Conservation (phyloP, 768 basidiomycete genomes). For the Suillus weaverae region DNA sequence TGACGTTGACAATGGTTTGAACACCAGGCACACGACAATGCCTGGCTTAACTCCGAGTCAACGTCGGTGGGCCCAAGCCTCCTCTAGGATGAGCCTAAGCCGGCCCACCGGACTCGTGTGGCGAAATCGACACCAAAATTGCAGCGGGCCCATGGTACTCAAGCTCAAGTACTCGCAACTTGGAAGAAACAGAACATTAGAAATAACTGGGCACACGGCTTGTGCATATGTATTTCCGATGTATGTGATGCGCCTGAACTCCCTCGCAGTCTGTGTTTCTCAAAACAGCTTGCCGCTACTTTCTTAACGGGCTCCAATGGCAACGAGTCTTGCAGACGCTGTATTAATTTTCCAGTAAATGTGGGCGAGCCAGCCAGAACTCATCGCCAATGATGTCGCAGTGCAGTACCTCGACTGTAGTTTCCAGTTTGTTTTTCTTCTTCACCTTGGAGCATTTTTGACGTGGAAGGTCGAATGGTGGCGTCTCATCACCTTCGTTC, state of each 20-base stretch:
- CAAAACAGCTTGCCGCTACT: neutral
- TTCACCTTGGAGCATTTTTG: conserved; percentile 19
- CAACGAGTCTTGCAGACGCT: neutral
- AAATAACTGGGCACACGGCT: neutral
- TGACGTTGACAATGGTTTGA: neutral
- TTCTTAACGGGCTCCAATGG: neutral
- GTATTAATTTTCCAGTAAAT: conserved; percentile 46
- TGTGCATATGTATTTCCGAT: too few species aligned
- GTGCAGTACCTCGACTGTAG: conserved; percentile 61
- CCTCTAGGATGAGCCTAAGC: neutral
- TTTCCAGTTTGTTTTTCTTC: conserved; percentile 38
- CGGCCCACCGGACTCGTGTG: too few species aligned
- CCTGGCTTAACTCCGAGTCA: neutral
- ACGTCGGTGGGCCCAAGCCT: neutral
- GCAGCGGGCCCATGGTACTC: neutral
- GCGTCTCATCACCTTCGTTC: neutral
- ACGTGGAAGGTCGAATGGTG: neutral
- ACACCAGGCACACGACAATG: neutral
- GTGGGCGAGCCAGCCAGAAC: conserved; percentile 72
- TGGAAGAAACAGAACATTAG: neutral
- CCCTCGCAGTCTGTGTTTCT: neutral
- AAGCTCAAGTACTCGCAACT: neutral
- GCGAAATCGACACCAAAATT: neutral
- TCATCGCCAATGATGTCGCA: conserved; percentile 81
- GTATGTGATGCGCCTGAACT: too few species aligned